Percentiles rank a stretch among this genome's conserved stretches.
These are phyloP conservation scores for Acmispon strigosus DNA, from an alignment of 306 rosid species.

Conservation along the genomic window DNA sequence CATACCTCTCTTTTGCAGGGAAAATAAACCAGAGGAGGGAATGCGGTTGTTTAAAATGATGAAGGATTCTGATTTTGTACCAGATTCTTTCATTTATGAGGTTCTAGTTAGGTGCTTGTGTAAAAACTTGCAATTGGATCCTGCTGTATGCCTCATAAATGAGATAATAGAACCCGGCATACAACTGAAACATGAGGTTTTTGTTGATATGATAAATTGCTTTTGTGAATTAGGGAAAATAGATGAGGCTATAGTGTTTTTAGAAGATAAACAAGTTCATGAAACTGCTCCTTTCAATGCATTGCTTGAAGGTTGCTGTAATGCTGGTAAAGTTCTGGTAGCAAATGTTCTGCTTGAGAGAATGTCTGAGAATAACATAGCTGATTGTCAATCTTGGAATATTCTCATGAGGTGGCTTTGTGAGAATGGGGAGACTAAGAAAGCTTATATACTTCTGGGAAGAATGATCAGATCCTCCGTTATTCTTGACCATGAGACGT, in stretches of 20 bases:
- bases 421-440: conserved; percentile 47
- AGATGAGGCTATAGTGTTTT: conserved; percentile 53
- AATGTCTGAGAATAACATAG: conserved; percentile 53
- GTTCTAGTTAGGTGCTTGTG: conserved; percentile 57
- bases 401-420: conserved; percentile 58
- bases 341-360: conserved; percentile 46
- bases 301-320: conserved; percentile 71
- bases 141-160: conserved; percentile 38
- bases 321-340: conserved; percentile 34
- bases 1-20: conserved; percentile 67
- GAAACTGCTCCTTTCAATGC: conserved; percentile 64
- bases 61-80: conserved; percentile 52
- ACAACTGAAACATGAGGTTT: conserved; percentile 18
- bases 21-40: conserved; percentile 50
- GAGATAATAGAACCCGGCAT: conserved; percentile 47
- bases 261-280: conserved; percentile 47
- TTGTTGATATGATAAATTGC: conserved; percentile 40
- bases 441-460: conserved; percentile 52
- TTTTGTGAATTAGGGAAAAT: conserved; percentile 59
- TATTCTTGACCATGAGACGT: conserved; percentile 47
- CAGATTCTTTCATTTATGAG: conserved; percentile 36
- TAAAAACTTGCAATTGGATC: conserved; percentile 47
- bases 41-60: conserved; percentile 54
- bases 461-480: conserved; percentile 54
- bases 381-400: conserved; percentile 67